Conservation (phyloP, 805 yeast genomes). For the Candida rishiriensis region DNA sequence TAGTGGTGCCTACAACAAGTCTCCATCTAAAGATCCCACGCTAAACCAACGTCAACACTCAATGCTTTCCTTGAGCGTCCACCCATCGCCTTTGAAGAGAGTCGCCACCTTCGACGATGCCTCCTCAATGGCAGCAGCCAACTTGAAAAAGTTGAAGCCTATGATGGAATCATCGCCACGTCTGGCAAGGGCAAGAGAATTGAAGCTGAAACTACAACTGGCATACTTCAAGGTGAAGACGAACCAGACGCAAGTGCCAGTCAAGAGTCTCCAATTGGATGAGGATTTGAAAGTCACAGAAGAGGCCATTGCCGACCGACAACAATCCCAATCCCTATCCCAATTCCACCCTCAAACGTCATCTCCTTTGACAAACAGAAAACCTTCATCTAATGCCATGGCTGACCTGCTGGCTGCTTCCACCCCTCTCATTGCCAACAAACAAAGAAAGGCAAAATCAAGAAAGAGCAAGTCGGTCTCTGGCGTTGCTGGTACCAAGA, state of each 20-base stretch:
- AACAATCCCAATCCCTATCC: neutral
- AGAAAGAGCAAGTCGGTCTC: conserved; percentile 2
- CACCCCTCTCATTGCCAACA: conserved; percentile 19
- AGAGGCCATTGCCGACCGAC: neutral
- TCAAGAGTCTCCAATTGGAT: conserved; percentile 27
- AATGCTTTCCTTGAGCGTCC: neutral
- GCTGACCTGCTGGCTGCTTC: conserved; percentile 34
- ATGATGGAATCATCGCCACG: conserved; percentile 18
- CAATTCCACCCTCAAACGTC: conserved; percentile 2
- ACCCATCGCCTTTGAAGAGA: conserved; percentile 11
- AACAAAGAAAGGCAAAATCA: conserved; percentile 1
- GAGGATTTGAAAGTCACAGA: neutral
- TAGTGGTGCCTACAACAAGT: conserved; percentile 3
- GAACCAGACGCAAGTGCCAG: conserved; percentile 37
- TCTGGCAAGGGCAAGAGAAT: conserved; percentile 34
- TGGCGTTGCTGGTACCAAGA: neutral
- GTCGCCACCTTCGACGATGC: conserved; percentile 10
- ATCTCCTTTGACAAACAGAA: conserved; percentile 15
- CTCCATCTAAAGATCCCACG: neutral
- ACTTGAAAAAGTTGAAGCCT: conserved; percentile 1
- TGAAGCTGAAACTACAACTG: conserved; percentile 43
- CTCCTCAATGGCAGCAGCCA: neutral
- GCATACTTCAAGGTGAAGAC: conserved; percentile 51
- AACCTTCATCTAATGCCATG: conserved; percentile 24
- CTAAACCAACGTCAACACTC: no score